Evolutionary conservation across 371 early-diverging fungal genomes (phyloP).

Genomic region (Mucor lusitanicus): DNA sequence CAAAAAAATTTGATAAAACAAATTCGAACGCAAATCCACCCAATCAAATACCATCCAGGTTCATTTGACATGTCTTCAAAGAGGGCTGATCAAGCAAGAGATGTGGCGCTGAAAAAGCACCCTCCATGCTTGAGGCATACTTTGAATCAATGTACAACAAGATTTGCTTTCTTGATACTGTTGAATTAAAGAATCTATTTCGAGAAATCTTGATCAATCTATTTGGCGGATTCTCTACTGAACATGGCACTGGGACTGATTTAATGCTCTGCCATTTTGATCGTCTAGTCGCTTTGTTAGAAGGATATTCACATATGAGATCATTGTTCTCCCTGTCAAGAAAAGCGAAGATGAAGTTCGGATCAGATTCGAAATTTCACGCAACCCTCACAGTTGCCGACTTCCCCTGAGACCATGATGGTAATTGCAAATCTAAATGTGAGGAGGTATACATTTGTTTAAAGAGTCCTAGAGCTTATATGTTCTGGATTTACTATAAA

Average conservation of each 20-base stretch:
- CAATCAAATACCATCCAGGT: background rate
- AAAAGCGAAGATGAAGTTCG: too few relatives aligned
- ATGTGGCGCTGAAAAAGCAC: background rate
- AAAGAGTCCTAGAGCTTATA: too few relatives aligned
- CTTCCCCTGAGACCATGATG: too few relatives aligned
- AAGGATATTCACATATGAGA: too few relatives aligned
- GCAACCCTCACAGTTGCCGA: too few relatives aligned
- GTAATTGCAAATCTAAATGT: too few relatives aligned
- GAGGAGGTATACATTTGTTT: background rate
- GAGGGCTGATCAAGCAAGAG: background rate
- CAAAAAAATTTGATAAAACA: constrained; percentile 10
- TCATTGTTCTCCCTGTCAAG: too few relatives aligned
- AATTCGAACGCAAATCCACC: background rate
- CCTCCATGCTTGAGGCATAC: background rate
- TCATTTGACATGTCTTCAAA: background rate
- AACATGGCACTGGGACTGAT: background rate
- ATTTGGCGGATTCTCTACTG: background rate
- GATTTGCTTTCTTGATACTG: background rate
- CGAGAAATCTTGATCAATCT: background rate
- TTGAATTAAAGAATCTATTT: background rate
- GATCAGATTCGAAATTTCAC: too few relatives aligned
- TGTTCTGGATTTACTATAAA: too few relatives aligned
- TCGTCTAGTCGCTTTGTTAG: background rate
- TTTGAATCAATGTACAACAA: background rate
- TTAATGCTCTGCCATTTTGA: background rate